phyloP scores from a whole-genome alignment of 768 basidiomycete genomes.

The Tylopilus sp. region DNA sequence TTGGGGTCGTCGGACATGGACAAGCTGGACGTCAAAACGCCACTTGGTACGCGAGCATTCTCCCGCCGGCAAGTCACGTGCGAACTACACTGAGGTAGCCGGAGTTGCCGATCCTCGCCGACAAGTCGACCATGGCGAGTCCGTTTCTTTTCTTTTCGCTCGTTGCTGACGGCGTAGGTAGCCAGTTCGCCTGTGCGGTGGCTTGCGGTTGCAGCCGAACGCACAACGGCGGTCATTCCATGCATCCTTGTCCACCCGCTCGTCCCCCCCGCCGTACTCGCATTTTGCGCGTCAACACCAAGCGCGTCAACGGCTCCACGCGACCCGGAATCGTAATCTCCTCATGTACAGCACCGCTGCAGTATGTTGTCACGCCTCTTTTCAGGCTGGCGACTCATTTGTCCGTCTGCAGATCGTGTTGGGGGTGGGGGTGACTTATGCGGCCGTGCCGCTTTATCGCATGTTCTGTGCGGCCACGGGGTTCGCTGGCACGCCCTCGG shows the following conservation, averaged over 20 bases:
- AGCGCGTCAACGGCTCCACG: constrained; percentile 43
- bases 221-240: constrained; percentile 1
- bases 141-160: neutral
- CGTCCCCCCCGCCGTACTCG: neutral
- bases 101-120: neutral
- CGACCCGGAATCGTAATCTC: constrained; percentile 64
- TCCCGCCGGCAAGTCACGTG: constrained; percentile 23
- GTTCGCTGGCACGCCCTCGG: constrained; percentile 91
- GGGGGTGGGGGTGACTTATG: constrained; percentile 87
- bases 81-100: neutral
- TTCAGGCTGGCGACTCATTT: neutral
- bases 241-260: constrained; percentile 12
- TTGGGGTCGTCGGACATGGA: constrained; percentile 26
- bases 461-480: constrained; percentile 99
- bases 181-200: neutral
- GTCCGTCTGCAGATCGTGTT: constrained; percentile 57
- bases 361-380: constrained; percentile 41
- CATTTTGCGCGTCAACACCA: constrained; percentile 23
- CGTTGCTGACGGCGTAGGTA: neutral
- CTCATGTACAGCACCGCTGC: constrained; percentile 84
- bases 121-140: constrained; percentile 3
- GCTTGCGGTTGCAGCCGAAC: neutral
- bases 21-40: neutral
- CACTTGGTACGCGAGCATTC: neutral
- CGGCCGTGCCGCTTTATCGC: constrained; percentile 94